Evolutionary conservation across 441 rosid genomes (phyloP).

Genomic region (Viola pubescens): DNA sequence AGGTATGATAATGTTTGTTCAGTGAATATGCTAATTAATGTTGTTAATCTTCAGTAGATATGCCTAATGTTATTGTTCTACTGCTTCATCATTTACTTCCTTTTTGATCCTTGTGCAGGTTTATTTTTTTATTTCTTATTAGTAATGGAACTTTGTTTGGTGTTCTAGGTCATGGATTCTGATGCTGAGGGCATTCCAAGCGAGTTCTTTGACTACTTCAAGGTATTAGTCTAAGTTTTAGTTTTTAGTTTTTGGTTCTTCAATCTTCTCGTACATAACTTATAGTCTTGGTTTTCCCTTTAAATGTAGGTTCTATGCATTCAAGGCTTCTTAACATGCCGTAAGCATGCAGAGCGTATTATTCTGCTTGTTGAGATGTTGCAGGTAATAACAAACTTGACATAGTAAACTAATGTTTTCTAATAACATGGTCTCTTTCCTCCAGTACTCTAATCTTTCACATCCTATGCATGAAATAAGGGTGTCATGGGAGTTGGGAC

Average conservation of each 20-base stretch:
- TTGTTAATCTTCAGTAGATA: background rate
- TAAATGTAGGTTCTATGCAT: slow-evolving; percentile 76
- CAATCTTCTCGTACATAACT: background rate
- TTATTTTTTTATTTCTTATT: too few species aligned
- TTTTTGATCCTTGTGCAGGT: too few species aligned
- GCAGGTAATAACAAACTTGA: slow-evolving; percentile 48
- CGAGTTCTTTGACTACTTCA: slow-evolving; percentile 94
- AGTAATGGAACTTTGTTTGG: slow-evolving; percentile 5
- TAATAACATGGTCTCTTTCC: too few species aligned
- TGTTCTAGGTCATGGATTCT: slow-evolving; percentile 86
- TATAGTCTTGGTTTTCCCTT: slow-evolving; percentile 11
- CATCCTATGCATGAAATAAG: background rate
- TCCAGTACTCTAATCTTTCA: background rate
- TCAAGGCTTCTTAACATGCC: slow-evolving; percentile 94
- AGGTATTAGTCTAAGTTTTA: slow-evolving; percentile 36
- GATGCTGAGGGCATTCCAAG: slow-evolving; percentile 98
- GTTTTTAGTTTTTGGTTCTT: slow-evolving; percentile 5
- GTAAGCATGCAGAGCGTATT: slow-evolving; percentile 94
- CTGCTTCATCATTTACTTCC: slow-evolving; percentile 7
- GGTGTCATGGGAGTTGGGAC: background rate
- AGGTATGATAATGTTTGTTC: slow-evolving; percentile 33
- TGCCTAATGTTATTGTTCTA: too few species aligned
- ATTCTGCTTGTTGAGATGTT: slow-evolving; percentile 97
- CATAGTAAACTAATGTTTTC: background rate
- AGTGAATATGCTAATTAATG: background rate